Percentiles rank a stretch among this genome's conserved stretches.
phyloP scores from a whole-genome alignment of 2,329 filamentous ascomycete genomes.

The Fusarium sp. region DNA sequence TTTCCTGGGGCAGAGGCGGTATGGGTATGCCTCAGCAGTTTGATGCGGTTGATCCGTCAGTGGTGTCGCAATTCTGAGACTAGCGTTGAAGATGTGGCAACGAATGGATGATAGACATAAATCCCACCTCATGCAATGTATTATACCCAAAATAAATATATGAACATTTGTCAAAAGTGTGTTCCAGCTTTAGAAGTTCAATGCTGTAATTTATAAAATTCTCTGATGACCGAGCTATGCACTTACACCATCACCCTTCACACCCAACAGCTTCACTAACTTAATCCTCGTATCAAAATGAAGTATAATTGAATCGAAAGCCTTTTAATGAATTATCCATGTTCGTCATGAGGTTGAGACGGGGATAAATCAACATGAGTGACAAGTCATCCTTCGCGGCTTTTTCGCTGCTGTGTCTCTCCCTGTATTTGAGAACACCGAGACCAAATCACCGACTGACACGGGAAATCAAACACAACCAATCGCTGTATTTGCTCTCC shows the following conservation, averaged over 20 bases:
- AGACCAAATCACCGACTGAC: not conserved
- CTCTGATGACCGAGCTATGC: too few relatives aligned
- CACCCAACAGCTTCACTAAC: too few relatives aligned
- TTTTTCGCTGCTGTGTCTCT: not conserved
- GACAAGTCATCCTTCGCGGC: not conserved
- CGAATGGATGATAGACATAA: not conserved
- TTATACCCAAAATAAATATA: too few relatives aligned
- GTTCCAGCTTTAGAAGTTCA: too few relatives aligned
- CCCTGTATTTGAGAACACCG: not conserved
- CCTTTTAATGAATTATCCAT: too few relatives aligned
- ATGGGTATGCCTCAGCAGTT: conserved; percentile 29
- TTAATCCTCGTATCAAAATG: not conserved
- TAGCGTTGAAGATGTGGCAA: not conserved
- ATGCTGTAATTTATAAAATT: too few relatives aligned
- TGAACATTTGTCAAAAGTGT: too few relatives aligned
- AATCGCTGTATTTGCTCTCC: not conserved
- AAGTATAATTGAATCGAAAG: not conserved
- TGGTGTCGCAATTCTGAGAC: conserved; percentile 33
- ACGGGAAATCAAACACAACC: not conserved
- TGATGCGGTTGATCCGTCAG: conserved; percentile 38
- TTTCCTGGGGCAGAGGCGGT: conserved; percentile 34
- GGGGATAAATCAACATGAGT: too few relatives aligned
- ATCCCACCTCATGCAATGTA: conserved; percentile 17
- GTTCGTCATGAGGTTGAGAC: too few relatives aligned
- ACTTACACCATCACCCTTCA: too few relatives aligned